Evolutionary conservation across 176 grass and related monocot genomes (phyloP), one percentile per base, ranked within the genome.

Genomic region (Pharus latifolius): DNA sequence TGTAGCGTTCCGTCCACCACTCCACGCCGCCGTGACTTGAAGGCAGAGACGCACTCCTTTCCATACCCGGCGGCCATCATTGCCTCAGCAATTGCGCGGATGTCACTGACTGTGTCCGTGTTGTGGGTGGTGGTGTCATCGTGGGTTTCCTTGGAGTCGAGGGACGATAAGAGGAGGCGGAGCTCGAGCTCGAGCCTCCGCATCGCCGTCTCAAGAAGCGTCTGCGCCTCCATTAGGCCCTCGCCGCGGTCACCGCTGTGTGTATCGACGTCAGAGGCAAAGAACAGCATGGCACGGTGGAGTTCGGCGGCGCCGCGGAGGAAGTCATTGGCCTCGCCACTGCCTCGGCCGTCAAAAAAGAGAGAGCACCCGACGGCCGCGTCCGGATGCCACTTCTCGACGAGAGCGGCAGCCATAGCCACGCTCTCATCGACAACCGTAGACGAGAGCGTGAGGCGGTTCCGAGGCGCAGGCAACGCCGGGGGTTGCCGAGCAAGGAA

Each of bases 1-100:
- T 55, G 54, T 60, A 88, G 54, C 22, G 48, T 60, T 30, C 43
- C 20, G 16, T 56, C 54, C 13, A 96, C 44, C 20, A 73, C 69
- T 0, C 78, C 12, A 0, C 80, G 85, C 2, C 92, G 85, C 27
- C 54, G 69, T 30, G 46, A 49, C 63, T 86, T 87, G 72, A 83
- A 96, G 25, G 73, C 67, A 15, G 64, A 40, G 3, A 96, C 24
- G 46, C 88, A 96, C 85, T 96, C 88, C 75, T 70, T 82, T 49
- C 88, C 85, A 12, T 96, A 96, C 0, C 92, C 88, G 1, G 88
- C 83, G 44, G 85, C 64, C 60, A 88, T 64, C 92, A 96, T 96
- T 32, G 79, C 74, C 46, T 81, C 25, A 2, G 67, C 83, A 1
- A 75, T 68, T 0, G 49, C 55, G 59, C 70, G 67, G 10, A 78